Base-by-base conservation (phyloP, 2,329 filamentous ascomycete genomes). In the Fusarium siculi region DNA sequence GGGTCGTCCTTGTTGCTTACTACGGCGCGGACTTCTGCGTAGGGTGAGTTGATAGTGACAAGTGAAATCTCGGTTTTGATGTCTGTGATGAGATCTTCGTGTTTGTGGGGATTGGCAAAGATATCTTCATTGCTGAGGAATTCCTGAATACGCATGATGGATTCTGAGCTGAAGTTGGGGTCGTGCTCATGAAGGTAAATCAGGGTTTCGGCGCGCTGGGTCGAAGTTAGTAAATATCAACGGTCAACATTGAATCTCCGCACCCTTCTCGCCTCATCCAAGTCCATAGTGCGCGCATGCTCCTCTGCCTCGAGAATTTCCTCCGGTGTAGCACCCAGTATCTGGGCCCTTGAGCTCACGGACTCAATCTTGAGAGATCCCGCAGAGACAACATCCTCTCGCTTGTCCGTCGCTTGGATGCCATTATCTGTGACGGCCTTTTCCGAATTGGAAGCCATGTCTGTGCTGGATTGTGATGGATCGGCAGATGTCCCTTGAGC, bases 1-100 rank as follows among this genome's bases (percentile, higher is more conserved):
- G 86, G 83, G 63, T 88, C 85, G 70, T 90, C 88, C 39, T 86
- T 84, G 73, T 89, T 88, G 74, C 86, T 85, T 21, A 88, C 86
- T 4, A 88, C 85, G 14, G 87, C 84, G 23, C 87, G 85, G 9
- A 88, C 87, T 75, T 89, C 86, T 30, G 87, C 82, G 72, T 89
- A 90, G 2, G 88, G 88, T 15, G 85, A 87, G 77, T 88, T 86
- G 74, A 85, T 86, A 30, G 82, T 85, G 68, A 88, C 86, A 39
- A 88, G 80, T 2, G 86, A 84, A 1, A 85, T 83, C 74, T 88
- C 85, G 4, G 87, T 81, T 76, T 87, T 88, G 80, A 88, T 87
- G 70, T 87, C 84, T n/a, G 81, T 76, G 56, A 88, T 86, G 32
- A 85, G 67, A 0, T 81, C 78, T n/a, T 77, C 69, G 25, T 84